Conservation (phyloP, 2,329 filamentous ascomycete species). For the Paracoccidioides lutzii region DNA sequence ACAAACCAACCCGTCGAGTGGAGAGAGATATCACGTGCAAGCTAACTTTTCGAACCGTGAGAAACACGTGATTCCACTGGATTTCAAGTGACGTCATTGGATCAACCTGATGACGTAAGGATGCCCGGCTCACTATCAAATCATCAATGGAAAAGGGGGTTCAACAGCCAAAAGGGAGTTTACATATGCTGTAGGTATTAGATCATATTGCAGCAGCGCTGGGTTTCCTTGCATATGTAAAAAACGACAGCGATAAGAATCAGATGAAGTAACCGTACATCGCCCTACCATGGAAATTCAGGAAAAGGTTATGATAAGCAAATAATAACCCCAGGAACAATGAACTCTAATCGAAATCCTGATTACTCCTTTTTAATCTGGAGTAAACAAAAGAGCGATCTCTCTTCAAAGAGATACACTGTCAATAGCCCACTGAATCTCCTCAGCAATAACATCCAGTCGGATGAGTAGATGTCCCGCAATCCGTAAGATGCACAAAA, state of each 20-base stretch:
- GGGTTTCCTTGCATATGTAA: neutral
- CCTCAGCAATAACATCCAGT: constrained; percentile 26
- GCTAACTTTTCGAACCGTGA: neutral
- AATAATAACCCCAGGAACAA: neutral
- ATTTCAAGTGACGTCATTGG: neutral
- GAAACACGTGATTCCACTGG: neutral
- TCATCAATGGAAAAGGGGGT: neutral
- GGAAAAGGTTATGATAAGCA: neutral
- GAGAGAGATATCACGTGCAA: neutral
- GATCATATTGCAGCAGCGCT: neutral
- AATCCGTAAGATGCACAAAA: constrained; percentile 22
- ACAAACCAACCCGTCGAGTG: neutral
- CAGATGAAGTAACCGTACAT: neutral
- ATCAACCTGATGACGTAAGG: neutral
- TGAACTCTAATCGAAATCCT: neutral
- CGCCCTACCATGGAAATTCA: neutral
- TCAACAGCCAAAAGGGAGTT: too few relatives aligned
- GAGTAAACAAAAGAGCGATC: neutral
- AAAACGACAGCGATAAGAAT: neutral
- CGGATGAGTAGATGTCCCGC: constrained; percentile 27
- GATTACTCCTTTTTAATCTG: neutral
- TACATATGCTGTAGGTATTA: neutral
- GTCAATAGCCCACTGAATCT: constrained; percentile 24
- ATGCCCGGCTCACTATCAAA: neutral
- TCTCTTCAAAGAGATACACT: neutral